Evolutionary conservation across 805 yeast genomes (phyloP).

Genomic region (Nakazawaea molendinolei): DNA sequence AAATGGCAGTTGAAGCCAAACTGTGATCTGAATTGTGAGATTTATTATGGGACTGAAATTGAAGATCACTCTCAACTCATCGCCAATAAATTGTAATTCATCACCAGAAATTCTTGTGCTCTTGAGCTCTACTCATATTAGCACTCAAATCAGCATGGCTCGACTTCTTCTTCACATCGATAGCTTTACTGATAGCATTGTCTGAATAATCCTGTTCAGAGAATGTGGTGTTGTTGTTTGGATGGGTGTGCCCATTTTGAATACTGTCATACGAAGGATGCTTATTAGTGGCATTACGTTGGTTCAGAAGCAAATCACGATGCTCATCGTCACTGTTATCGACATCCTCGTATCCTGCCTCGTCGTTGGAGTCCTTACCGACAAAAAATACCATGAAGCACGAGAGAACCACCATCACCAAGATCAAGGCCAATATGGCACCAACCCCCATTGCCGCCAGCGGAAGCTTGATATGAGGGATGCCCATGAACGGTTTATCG

Average conservation of each 20-base stretch:
- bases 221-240: conserved; percentile 12
- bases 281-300: no score
- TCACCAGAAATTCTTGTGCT: conserved; percentile 6
- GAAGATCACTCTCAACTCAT: no score
- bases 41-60: no score
- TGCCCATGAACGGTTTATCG: conserved; percentile 28
- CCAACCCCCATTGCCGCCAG: conserved; percentile 65
- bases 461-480: conserved; percentile 57
- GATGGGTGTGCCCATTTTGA: no score
- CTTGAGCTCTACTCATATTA: conserved; percentile 2
- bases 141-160: conserved; percentile 1
- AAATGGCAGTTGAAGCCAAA: no score
- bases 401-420: conserved; percentile 25
- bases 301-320: no score
- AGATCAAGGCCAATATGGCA: conserved; percentile 50
- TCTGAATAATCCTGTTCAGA: conserved; percentile 22
- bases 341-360: background rate
- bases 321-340: conserved; percentile 2
- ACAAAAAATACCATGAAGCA: conserved; percentile 30
- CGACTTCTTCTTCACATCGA: conserved; percentile 10
- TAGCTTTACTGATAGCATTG: conserved; percentile 22
- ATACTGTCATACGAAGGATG: no score
- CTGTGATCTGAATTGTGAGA: no score
- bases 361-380: conserved; percentile 17
- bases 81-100: no score